Conservation (phyloP, 441 rosid genomes). For the Euphorbia schlechtendalii region DNA sequence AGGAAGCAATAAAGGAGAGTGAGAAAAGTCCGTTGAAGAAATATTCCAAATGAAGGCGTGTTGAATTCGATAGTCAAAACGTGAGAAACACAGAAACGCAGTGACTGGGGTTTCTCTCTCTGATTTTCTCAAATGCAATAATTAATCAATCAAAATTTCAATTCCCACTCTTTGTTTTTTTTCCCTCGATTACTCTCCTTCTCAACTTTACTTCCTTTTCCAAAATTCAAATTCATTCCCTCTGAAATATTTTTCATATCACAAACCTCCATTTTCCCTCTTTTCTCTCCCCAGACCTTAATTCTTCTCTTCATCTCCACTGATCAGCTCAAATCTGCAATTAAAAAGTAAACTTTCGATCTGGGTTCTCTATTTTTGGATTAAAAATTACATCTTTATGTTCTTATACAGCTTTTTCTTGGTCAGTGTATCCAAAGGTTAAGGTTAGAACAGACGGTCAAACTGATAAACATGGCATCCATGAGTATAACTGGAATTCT, state of each 20-base stretch:
- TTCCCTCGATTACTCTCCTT: not conserved
- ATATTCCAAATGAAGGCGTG: constrained; percentile 11
- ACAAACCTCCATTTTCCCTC: not conserved
- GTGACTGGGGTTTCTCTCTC: not conserved
- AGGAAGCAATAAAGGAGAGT: no score
- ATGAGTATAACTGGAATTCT: constrained; percentile 30
- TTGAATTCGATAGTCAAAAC: constrained; percentile 2
- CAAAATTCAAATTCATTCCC: not conserved
- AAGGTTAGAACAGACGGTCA: constrained; percentile 33
- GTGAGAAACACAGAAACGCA: not conserved
- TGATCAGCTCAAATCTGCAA: constrained; percentile 1
- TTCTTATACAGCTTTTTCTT: constrained; percentile 10
- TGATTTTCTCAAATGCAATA: not conserved
- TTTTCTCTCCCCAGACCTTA: not conserved
- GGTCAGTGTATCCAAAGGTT: constrained; percentile 55
- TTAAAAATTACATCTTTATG: not conserved
- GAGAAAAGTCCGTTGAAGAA: not conserved
- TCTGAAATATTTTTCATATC: not conserved
- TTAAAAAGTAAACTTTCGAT: constrained; percentile 6
- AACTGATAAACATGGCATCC: constrained; percentile 17
- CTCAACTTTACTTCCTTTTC: not conserved
- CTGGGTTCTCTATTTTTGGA: constrained; percentile 4
- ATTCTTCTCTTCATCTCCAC: not conserved
- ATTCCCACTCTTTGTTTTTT: not conserved
- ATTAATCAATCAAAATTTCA: not conserved